Base-by-base conservation (phyloP, 306 rosid genomes). In the Castanospermum australe region DNA sequence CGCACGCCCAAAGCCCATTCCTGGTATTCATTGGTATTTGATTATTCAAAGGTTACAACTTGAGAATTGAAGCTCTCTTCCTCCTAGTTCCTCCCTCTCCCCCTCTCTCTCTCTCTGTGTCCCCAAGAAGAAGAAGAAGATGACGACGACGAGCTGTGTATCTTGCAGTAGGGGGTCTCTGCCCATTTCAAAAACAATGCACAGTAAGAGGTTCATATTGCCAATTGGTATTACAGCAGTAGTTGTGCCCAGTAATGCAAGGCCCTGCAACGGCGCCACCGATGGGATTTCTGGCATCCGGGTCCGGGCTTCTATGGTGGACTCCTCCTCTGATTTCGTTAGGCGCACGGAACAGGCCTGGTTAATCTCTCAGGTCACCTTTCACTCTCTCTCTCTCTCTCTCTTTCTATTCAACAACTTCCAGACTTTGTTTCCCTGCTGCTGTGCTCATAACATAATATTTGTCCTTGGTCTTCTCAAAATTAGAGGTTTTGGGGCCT, bases 341-440 rank as follows among this genome's bases (percentile, higher is more conserved):
- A 90, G 76, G 85, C 97, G 99, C 20, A 88, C 87, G 79, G 99
- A 95, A 73, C 89, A 76, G 73, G 86, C 96, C 45, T 95, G 99
- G 98, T 84, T 90, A 76, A 95, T 95, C 87, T 87, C 99, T 44
- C 88, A 95, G 99, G 99, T 91, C 56, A 8, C 1, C n/a, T n/a
- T n/a, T n/a, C n/a, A 15, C 54, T 44, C 48, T 57, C 55, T 1
- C 14, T 4, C 7, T 66, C 18, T 14, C 47, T 41, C 44, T 65
- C n/a, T 60, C 30, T 75, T 25, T 28, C 10, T 18, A 32, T 24
- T 71, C 67, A n/a, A 4, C 38, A 5, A 15, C 12, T 15, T 39
- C 9, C 44, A 39, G 12, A 44, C 50, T 12, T 60, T 14, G 66
- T 15, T 60, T 14, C 41, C 7, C 4, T 28, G 11, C 4, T 28